Percentiles rank a stretch among this genome's conserved stretches.
Evolutionary conservation across 495 filamentous ascomycete species (phyloP).

Genomic region (Margaritispora aquatica): DNA sequence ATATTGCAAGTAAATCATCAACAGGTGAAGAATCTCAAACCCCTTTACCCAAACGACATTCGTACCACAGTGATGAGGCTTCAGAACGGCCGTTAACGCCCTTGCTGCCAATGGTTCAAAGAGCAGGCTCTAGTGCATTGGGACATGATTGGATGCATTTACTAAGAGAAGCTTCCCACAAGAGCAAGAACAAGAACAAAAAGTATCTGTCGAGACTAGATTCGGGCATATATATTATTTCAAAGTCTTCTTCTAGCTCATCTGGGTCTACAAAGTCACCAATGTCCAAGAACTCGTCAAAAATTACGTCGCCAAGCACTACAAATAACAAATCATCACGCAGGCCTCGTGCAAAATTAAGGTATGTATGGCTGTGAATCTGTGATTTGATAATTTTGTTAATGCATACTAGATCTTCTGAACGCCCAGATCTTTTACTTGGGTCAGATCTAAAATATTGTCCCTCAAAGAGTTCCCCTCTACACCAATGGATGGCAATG

Average conservation of each 20-base stretch:
- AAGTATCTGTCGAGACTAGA: conserved; percentile 1
- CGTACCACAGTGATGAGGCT: background rate
- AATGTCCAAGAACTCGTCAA: no score
- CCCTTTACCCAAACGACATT: conserved; percentile 1
- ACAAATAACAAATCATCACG: conserved; percentile 14
- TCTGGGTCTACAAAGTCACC: no score
- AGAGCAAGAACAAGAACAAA: background rate
- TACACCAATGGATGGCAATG: conserved; percentile 17
- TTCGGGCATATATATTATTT: no score
- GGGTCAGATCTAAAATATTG: conserved; percentile 10
- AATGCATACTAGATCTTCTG: conserved; percentile 6
- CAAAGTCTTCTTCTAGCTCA: no score
- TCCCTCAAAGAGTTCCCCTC: conserved; percentile 7
- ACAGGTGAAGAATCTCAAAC: background rate
- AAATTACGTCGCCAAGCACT: no score
- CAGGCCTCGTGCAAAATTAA: conserved; percentile 15
- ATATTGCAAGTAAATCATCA: no score
- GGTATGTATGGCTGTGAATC: conserved; percentile 5
- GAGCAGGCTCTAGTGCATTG: background rate
- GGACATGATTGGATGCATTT: conserved; percentile 15
- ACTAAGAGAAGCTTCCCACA: background rate
- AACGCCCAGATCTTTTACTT: conserved; percentile 12
- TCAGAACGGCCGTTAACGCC: conserved; percentile 4
- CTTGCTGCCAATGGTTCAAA: background rate
- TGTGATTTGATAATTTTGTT: background rate